phyloP scores from a whole-genome alignment of 192 early-diverging fungal species.

The Glomus cerebriforme region DNA sequence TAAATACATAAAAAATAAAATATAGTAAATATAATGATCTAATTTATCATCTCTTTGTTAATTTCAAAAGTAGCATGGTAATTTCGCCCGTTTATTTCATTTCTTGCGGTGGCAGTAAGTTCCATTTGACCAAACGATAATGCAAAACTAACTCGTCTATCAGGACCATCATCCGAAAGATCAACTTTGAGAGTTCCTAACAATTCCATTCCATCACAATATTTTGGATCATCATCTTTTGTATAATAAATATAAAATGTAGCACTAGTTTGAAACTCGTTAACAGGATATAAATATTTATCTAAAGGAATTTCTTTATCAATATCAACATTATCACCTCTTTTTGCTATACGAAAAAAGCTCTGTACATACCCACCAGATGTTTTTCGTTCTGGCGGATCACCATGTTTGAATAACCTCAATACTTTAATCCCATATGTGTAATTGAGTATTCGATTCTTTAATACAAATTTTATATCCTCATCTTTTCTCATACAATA shows the following conservation, averaged over 20 bases:
- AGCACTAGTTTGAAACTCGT: neutral
- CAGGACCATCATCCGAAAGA: neutral
- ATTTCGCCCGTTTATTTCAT: neutral
- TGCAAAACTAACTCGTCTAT: conserved; percentile 7
- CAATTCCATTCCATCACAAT: conserved; percentile 1
- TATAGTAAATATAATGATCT: too few species aligned
- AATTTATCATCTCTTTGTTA: neutral
- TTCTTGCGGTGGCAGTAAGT: conserved; percentile 9
- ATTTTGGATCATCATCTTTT: neutral
- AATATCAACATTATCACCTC: neutral
- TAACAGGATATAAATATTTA: neutral
- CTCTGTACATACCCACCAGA: too few species aligned
- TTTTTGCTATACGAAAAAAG: neutral
- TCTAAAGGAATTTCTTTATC: neutral
- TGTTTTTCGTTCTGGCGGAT: too few species aligned
- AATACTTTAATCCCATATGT: too few species aligned
- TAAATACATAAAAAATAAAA: too few species aligned
- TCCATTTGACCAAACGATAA: conserved; percentile 7
- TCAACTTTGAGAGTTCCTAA: neutral
- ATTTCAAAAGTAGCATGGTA: neutral
- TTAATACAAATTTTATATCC: too few species aligned
- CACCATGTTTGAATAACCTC: too few species aligned
- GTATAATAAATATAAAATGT: neutral
- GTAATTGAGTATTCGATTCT: too few species aligned
- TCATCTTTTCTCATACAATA: too few species aligned